phyloP scores from a whole-genome alignment of 176 grass and related monocot genomes.

The Bolboschoenus planiculmis region DNA sequence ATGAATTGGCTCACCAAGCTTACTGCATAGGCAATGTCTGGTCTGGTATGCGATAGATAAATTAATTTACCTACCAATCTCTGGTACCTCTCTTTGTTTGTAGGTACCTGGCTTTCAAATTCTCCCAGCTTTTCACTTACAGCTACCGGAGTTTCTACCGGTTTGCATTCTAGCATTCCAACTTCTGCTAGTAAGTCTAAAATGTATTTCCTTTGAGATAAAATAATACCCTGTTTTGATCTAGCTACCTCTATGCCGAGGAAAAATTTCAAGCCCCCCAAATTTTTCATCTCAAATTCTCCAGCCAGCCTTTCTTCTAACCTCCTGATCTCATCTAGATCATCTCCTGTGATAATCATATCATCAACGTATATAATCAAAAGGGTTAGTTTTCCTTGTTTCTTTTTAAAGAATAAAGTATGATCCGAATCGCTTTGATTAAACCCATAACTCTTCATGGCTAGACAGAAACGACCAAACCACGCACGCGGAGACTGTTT shows the following conservation, averaged over 20 bases:
- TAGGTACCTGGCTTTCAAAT: neutral
- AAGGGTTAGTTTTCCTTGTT: neutral
- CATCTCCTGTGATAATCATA: neutral
- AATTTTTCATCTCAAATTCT: neutral
- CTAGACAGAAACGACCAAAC: neutral
- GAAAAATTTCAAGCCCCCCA: neutral
- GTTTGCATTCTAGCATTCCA: neutral
- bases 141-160: neutral
- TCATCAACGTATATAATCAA: neutral
- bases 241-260: neutral
- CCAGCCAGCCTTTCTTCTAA: neutral
- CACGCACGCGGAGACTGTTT: neutral
- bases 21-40: neutral
- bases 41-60: neutral
- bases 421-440: neutral
- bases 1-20: neutral
- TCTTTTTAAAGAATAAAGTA: neutral
- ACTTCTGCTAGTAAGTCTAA: neutral
- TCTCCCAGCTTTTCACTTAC: neutral
- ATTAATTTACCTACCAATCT: neutral
- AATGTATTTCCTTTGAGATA: neutral
- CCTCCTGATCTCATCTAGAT: neutral
- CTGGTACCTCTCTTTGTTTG: neutral
- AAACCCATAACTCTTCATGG: neutral
- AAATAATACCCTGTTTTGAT: neutral